These are phyloP conservation scores for Coemansia sp. DNA, from an alignment of 192 early-diverging fungal species.

Conservation along the genomic window DNA sequence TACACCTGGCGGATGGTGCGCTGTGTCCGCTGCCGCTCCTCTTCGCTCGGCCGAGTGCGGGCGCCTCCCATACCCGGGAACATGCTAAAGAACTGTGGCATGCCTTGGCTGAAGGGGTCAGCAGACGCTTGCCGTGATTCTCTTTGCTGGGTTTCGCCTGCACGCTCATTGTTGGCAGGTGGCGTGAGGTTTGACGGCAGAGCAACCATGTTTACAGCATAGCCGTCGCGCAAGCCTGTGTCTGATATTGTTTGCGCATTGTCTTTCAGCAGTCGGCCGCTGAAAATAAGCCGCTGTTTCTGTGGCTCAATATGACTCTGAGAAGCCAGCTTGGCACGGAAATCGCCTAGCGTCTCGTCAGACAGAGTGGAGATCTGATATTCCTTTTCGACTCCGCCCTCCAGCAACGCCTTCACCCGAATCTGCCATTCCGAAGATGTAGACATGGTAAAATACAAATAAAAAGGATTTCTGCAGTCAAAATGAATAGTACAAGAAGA, in stretches of 20 bases:
- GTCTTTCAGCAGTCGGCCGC: conserved; percentile 37
- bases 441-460: conserved; percentile 10
- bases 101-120: neutral
- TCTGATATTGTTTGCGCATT: conserved; percentile 32
- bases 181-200: neutral
- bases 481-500: neutral
- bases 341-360: conserved; percentile 32
- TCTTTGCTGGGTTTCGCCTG: neutral
- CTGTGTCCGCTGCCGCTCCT: neutral
- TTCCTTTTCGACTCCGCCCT: conserved; percentile 26
- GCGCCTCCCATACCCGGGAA: neutral
- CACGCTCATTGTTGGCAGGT: neutral
- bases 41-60: neutral
- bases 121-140: neutral
- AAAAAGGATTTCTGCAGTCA: neutral
- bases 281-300: conserved; percentile 47
- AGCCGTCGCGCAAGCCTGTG: conserved; percentile 31
- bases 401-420: conserved; percentile 44
- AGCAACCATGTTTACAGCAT: conserved; percentile 47
- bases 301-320: conserved; percentile 36
- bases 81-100: neutral
- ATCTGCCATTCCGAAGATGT: conserved; percentile 30
- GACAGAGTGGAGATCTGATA: conserved; percentile 21
- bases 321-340: conserved; percentile 29
- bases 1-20: conserved; percentile 4